Base-by-base conservation (phyloP, 495 filamentous ascomycete genomes). In the Penicillium canescens region DNA sequence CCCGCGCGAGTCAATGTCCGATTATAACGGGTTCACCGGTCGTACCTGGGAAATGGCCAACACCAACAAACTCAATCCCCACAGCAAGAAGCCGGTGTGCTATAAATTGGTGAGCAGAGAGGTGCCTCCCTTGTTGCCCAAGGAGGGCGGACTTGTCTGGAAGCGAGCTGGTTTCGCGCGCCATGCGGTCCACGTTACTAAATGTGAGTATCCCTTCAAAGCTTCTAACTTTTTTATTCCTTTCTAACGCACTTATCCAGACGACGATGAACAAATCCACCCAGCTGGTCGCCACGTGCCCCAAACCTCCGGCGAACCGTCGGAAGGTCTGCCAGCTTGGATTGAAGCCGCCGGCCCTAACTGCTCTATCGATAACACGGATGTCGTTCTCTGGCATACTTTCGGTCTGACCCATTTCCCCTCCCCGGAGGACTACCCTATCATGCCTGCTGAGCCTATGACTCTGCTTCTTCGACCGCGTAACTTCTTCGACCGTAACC, bases 371-470 rank as follows among this genome's bases (percentile, higher is more conserved):
- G 90, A 90, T 23, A 88, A 96, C 71, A 88, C 85, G 6, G 89
- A 98, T 69, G 70, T 96, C 20, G 93, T 98, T 3, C 81, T 98
- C 18, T 98, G 93, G 93, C 93, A 98, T 70, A 98, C 93, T 0
- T 98, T 96, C 62, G 93, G 93, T 26, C 75, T 96, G 5, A 92
- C 87, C 7, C 93, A 98, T 68, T 96, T 96, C 79, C 92, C 93
- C 0, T 72, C 90, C 1, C 92, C 92, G 0, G 93, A 98, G 64
- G 93, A 98, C 67, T 98, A 89, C 73, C 93, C 93, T 28, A 79
- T 98, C 60, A 98, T 98, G 93, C 93, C 92, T 2, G 89, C 87
- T 0, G 91, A 96, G 76, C 88, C 89, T 0, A 92, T 96, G 83
- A 91, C 85, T 6, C 65, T 96, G 60, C 75, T 96, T 21, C 75